Evolutionary conservation across 192 early-diverging fungal genomes (phyloP), one percentile per base, ranked within the genome.

Genomic region (Linderina pennispora): DNA sequence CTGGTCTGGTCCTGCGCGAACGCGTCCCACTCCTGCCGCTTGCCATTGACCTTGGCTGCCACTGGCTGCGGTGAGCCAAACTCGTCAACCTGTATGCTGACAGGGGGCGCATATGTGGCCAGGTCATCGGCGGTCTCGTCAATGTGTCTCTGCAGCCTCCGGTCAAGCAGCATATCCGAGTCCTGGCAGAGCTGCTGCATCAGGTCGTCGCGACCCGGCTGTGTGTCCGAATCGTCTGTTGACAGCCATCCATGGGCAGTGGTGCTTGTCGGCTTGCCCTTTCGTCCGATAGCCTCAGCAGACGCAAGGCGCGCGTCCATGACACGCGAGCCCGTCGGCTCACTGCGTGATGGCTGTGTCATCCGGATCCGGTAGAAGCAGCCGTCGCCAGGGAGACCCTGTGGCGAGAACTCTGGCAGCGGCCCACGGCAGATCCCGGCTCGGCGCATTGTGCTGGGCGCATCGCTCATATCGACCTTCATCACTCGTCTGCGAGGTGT

Each of bases 91-190:
- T 31, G 28, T 11, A 31, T 11, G 28, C 28, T 31, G 17, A 7
- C 28, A 14, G 23, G 33, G 1, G 21, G 36, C 36, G 35, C 43
- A 16, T 54, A 42, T 10, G 23, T 22, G 43, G 25, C 36, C 3
- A 45, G n/a, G 22, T 36, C 21, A 13, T 24, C 41, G 37, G 43
- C 43, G 37, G 37, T 39, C 52, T 54, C 52, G 35, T 40, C 33
- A 33, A 54, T 45, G 21, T 45, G 45, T 11, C 52, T 26, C 43
- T 31, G 43, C 36, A 54, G 43, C 52, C 32, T 54, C 43, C 44
- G 43, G 37, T 54, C 43, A 22, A 54, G 35, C 26, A 54, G 25
- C 26, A 31, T n/a, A 5, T 4, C 15, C 1, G 43, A n/a, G 0
- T 22, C 41, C 11, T 42, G 17, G 24, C 2, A 31, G 6, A 5